Base-by-base conservation (phyloP, 2,329 filamentous ascomycete species). In the Phyllosticta citrichinensis region DNA sequence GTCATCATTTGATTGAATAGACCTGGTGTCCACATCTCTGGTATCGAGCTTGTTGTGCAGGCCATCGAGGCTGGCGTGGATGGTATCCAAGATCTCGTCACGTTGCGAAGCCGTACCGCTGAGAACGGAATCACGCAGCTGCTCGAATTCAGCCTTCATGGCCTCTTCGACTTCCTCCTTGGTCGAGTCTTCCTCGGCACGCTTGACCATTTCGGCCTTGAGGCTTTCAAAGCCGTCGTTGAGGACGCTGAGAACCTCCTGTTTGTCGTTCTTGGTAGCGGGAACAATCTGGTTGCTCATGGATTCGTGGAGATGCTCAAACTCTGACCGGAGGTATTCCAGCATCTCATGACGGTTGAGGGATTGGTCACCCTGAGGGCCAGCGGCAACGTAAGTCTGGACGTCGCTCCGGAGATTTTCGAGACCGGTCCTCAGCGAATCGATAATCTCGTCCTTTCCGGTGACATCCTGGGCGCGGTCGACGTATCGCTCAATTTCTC, bases 401-500 rank as follows among this genome's bases (percentile, higher is more conserved):
- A 87, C 80, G 50, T 84, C 83, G 55, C 80, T 64, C 76, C 86
- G 77, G 81, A 89, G 62, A 75, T 80, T 67, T 55, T 90, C 87
- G 52, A 93, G 80, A 59, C 83, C 87, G 30, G 75, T 79, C 14
- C 83, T 77, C 59, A 92, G 79, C 30, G 80, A 82, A 35, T 90
- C 85, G 68, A 93, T 82, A 62, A 94, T 87, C 63, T 94, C 89
- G 65, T 93, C 87, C 63, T 92, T 90, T 20, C 83, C 83, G 1
- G 85, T 81, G 1, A 83, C 80, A 63, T 88, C 88, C 17, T 84
- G 80, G 8, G 86, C 83, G 55, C 85, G 85, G 67, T 92, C 86
- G 62, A 94, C 85, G 65, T 95, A 96, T 52, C 79, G 79, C 69
- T 96, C 90, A 60, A 97, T 89, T 62, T 96, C 88, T 12, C 79